phyloP scores from a whole-genome alignment of 164 flowering plant genomes.

The Kingdonia uniflora region DNA sequence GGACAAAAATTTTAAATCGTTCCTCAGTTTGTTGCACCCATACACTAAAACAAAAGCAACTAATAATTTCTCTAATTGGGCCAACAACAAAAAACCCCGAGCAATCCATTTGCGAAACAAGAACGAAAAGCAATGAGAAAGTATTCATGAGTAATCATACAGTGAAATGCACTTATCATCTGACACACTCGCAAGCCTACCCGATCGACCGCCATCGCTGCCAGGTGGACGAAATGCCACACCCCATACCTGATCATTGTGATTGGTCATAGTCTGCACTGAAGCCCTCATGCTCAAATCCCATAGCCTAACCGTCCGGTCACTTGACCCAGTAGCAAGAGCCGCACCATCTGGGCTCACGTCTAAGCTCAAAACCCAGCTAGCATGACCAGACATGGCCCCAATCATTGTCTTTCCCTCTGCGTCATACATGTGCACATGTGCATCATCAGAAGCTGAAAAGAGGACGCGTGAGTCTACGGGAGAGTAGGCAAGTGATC shows the following conservation, averaged over 20 bases:
- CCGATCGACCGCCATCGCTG: slow-evolving; percentile 46
- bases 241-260: slow-evolving; percentile 89
- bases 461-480: slow-evolving; percentile 60
- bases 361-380: slow-evolving; percentile 94
- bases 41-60: too few relatives aligned
- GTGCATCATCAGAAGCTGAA: slow-evolving; percentile 82
- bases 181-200: slow-evolving; percentile 88
- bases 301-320: slow-evolving; percentile 86
- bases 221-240: slow-evolving; percentile 85
- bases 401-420: slow-evolving; percentile 68
- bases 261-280: slow-evolving; percentile 83
- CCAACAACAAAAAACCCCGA: too few relatives aligned
- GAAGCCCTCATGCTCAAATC: slow-evolving; percentile 85
- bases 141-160: slow-evolving; percentile 56
- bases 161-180: slow-evolving; percentile 89
- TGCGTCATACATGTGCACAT: slow-evolving; percentile 81
- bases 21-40: too few relatives aligned
- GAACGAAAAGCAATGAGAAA: too few relatives aligned
- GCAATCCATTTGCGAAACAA: too few relatives aligned
- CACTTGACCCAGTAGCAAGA: slow-evolving; percentile 90
- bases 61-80: too few relatives aligned
- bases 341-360: slow-evolving; percentile 92
- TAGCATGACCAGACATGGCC: slow-evolving; percentile 87
- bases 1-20: too few relatives aligned
- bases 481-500: slow-evolving; percentile 82